These are phyloP conservation scores for Saraca asoca DNA, from an alignment of 331 rosid species.

Conservation along the genomic window DNA sequence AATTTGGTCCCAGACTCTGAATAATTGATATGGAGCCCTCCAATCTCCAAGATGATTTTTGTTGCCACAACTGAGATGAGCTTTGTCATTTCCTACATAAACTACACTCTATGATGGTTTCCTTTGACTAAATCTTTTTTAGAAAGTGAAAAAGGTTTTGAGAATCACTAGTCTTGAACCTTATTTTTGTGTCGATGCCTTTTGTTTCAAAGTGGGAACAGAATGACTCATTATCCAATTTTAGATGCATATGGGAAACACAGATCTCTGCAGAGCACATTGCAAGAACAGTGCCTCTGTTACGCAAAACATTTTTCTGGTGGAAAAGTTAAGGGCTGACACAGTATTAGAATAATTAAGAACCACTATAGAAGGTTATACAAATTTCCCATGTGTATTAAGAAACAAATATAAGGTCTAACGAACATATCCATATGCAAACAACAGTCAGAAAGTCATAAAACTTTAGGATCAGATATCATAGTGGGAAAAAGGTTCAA, in stretches of 20 bases:
- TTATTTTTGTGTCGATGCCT: slow-evolving; percentile 25
- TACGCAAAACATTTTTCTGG: slow-evolving; percentile 37
- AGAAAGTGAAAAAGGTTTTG: slow-evolving; percentile 23
- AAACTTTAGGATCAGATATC: neutral
- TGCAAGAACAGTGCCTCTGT: slow-evolving; percentile 21
- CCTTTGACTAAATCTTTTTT: slow-evolving; percentile 35
- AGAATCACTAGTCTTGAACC: slow-evolving; percentile 32
- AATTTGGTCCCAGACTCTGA: slow-evolving; percentile 9
- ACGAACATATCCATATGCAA: neutral
- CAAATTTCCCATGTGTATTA: neutral
- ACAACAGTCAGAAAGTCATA: neutral
- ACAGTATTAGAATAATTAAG: slow-evolving; percentile 30
- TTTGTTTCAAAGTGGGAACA: slow-evolving; percentile 33
- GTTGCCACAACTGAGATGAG: slow-evolving; percentile 16
- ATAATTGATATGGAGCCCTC: neutral
- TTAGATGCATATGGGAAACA: slow-evolving; percentile 44
- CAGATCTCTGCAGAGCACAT: slow-evolving; percentile 22
- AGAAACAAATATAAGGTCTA: neutral
- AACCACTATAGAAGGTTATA: slow-evolving; percentile 21
- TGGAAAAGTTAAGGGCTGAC: slow-evolving; percentile 17
- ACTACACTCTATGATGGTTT: slow-evolving; percentile 22
- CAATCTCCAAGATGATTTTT: slow-evolving; percentile 22
- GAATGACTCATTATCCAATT: slow-evolving; percentile 35
- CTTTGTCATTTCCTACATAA: slow-evolving; percentile 8
- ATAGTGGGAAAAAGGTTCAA: neutral